Conservation (phyloP, 169 alveolate genomes). For the Plasmodium yoelii region DNA sequence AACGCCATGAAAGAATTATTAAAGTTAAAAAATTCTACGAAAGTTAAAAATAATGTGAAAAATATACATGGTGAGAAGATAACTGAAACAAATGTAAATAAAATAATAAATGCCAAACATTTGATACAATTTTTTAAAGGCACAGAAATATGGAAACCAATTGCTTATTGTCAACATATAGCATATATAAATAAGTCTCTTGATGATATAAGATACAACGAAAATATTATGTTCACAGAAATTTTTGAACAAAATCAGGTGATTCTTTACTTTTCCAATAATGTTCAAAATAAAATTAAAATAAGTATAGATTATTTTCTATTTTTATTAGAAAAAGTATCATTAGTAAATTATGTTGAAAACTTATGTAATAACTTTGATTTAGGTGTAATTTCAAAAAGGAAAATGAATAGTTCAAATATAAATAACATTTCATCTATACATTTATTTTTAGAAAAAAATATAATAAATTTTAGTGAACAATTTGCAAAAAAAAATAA, state of each 20-base stretch:
- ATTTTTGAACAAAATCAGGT: not conserved
- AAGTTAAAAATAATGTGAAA: not conserved
- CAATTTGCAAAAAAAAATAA: conserved; percentile 23
- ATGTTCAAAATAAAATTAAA: not conserved
- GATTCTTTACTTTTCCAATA: not conserved
- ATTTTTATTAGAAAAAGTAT: conserved; percentile 54
- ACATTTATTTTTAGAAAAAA: conserved; percentile 16
- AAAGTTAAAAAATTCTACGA: not conserved
- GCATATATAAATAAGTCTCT: conserved; percentile 15
- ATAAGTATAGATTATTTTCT: conserved; percentile 30
- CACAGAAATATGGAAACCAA: conserved; percentile 36
- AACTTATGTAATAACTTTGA: conserved; percentile 32
- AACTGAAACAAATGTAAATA: conserved; percentile 1
- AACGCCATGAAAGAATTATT: not conserved
- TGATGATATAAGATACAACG: conserved; percentile 5
- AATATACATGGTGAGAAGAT: not conserved
- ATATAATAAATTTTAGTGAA: conserved; percentile 6
- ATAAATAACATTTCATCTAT: conserved; percentile 4
- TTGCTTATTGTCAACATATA: conserved; percentile 19
- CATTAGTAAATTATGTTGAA: conserved; percentile 50
- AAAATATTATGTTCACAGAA: conserved; percentile 21
- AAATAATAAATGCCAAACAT: conserved; percentile 33
- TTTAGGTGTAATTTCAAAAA: not conserved
- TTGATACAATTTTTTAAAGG: conserved; percentile 54
- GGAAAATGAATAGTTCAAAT: not conserved